Evolutionary conservation across 768 basidiomycete genomes (phyloP), one percentile per base, ranked within the genome.

Genomic region (Tricholoma flavovirens): DNA sequence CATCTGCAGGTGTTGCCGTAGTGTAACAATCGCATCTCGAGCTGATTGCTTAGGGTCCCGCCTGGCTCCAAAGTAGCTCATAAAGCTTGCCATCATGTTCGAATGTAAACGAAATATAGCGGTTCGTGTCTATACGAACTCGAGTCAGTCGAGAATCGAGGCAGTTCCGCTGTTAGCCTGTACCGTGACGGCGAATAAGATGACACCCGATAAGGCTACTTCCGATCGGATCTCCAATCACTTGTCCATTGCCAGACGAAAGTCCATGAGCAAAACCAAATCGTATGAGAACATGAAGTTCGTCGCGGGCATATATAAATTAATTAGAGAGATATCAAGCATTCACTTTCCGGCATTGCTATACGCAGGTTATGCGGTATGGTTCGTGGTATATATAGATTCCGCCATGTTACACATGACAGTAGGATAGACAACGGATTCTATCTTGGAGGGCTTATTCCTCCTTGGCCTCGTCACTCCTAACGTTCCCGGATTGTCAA

Each of bases 1-100:
- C 86, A 96, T 89, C 73, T 92, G 84, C 59, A 98, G 81, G 70
- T 98, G 94, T 74, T 96, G 88, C 66, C 96, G 84, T 63, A 99
- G 78, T 45, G 81, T 81, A 57, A 98, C 89, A 70, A 99, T 99
- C 49, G 97, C 92, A 69, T 97, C 92, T 60, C 93, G 82, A 45
- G 96, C 87, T 24, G 86, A 77, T 73, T 88, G 84, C 72, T 90
- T 91, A 21, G 91, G 80, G 67, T 95, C 89, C 63, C 84, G 83
- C 60, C 85, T 81, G 50, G 88, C 86, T 11, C 87, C 88, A 70
- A 99, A 93, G 77, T 89, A 96, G 69, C 85, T 88, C 86, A 97
- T 90, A 55, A 90, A 75, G 33, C 83, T 76, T 14, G 84, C 77
- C 86, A 89, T 87, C 84, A 86, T 88, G 54, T 62, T 61, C 12